Evolutionary conservation across 2,329 filamentous ascomycete genomes (phyloP), one percentile per base, ranked within the genome.

Genomic region (Myriosclerotinia curreyana): DNA sequence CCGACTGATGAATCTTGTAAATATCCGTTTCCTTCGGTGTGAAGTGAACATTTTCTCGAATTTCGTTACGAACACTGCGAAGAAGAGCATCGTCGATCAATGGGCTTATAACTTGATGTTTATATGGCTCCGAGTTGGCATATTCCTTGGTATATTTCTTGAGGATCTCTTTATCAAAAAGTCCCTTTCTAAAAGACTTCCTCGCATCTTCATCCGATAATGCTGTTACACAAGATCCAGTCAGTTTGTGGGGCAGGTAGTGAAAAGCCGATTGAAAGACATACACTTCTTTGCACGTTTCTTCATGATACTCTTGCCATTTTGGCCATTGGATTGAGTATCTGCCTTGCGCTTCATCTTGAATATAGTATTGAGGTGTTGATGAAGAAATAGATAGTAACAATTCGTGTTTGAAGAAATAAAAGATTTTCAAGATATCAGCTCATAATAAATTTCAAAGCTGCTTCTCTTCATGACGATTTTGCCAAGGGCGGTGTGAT

Each of bases 11-110:
- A 74, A 99, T 98, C 79, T 96, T 96, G 84, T 99, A 99, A 72
- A 99, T 99, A 76, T 99, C 95, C 55, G 95, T 99, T 78, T 99
- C 95, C 77, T 99, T 99, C 71, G 93, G 93, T 15, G 95, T 97
- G 79, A 99, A 99, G 70, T 91, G 88, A 70, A 99, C 90, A 74
- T 96, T 93, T 70, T 89, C 83, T 76, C 89, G 88, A 76, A 98
- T 94, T 79, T 99, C 95, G 73, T 84, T 79, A 74, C 95, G 92
- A 66, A 99, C 95, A 63, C 85, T 82, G 73, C 93, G 93, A 54
- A 99, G 85, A 22, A 99, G 87, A 55, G 81, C 77, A 71, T 94
- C 89, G 77, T 95, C 82, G 75, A 98, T 88, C 51, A 99, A 81
- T 62, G 85, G 81, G 70, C 86, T 82, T 74, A 99, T 96, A 60